Evolutionary conservation across 352 stramenopile species (phyloP).

Genomic region (Globisporangium canariense): DNA sequence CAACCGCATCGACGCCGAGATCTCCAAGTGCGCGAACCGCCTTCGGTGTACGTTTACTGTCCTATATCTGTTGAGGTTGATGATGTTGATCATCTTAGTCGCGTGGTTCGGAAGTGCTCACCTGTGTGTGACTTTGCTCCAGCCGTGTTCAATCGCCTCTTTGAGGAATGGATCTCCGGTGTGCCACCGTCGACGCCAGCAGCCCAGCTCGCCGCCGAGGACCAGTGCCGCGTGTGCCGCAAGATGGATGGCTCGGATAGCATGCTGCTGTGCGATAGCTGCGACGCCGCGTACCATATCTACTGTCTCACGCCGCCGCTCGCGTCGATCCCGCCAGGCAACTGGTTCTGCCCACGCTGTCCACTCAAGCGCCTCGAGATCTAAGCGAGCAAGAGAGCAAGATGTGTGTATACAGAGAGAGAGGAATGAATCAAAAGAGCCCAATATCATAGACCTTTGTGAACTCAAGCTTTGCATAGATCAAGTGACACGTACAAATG

Average conservation of each 20-base stretch:
- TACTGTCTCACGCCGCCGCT: conserved; percentile 75
- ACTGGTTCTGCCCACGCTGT: conserved; percentile 82
- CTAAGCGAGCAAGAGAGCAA: conserved; percentile 1
- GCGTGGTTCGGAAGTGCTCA: background rate
- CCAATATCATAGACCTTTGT: background rate
- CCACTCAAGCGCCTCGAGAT: conserved; percentile 40
- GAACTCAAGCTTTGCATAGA: background rate
- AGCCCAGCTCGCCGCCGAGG: conserved; percentile 52
- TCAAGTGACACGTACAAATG: background rate
- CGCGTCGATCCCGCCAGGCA: conserved; percentile 51
- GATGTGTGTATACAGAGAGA: conserved; percentile 2
- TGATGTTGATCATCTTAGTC: background rate
- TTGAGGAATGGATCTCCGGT: conserved; percentile 70
- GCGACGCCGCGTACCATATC: conserved; percentile 79
- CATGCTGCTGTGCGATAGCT: conserved; percentile 84
- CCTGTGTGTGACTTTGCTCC: conserved; percentile 9
- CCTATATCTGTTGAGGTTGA: background rate
- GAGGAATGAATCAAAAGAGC: background rate
- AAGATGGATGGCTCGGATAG: conserved; percentile 64
- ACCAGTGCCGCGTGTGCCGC: conserved; percentile 63
- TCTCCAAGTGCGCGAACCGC: conserved; percentile 74
- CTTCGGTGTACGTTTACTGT: conserved; percentile 59
- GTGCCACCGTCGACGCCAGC: conserved; percentile 50
- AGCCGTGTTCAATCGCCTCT: conserved; percentile 81
- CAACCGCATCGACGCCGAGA: conserved; percentile 75